Base-by-base conservation (phyloP, 768 basidiomycete genomes). In the Amanita pseudoporphyria region DNA sequence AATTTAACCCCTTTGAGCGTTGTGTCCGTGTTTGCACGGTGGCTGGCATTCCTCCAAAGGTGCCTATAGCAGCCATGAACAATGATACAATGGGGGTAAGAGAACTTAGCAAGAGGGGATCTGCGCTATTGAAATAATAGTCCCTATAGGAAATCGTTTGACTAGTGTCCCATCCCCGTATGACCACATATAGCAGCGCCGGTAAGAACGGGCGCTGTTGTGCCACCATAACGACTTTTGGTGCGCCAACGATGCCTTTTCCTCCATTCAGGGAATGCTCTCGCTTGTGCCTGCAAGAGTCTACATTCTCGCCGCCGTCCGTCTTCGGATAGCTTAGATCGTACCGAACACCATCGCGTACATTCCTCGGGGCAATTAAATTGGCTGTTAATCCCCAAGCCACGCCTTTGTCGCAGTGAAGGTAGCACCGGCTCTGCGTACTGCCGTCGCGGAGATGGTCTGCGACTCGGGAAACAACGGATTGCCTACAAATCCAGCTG, bases 311-410 rank as follows among this genome's bases (percentile, higher is more conserved):
- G 0, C 79, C 81, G 2, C 81, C 78, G 1, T 79, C 78, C 3
- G 79, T 82, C 62, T 78, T 81, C 3, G 80, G 81, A 54, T 77
- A 81, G 4, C 57, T 58, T 14, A 67, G 57, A 54, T 73, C 67
- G 56, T 67, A 82, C 37, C 56, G 54, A 16, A 79, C 66, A 0
- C 64, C 68, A 39, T 79, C 77, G 2, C 64, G 55, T 30, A 65
- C 58, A 52, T 70, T 67, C 19, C 76, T 71, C 2, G 76, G 71
- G 4, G 67, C 67, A 19, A 80, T 72, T 14, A 81, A 67, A 55
- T 79, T 81, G 0, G 78, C 79, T 0, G 81, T 79, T 2, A 79
- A 76, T 1, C 81, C 79, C 80, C 81, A 82, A 0, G 80, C 79
- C 32, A 81, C 57, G 47, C 80, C 58, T 79, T 79, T 7, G 57